These are phyloP conservation scores for Stephania cephalantha DNA, from an alignment of 164 flowering plant species.

Conservation along the genomic window DNA sequence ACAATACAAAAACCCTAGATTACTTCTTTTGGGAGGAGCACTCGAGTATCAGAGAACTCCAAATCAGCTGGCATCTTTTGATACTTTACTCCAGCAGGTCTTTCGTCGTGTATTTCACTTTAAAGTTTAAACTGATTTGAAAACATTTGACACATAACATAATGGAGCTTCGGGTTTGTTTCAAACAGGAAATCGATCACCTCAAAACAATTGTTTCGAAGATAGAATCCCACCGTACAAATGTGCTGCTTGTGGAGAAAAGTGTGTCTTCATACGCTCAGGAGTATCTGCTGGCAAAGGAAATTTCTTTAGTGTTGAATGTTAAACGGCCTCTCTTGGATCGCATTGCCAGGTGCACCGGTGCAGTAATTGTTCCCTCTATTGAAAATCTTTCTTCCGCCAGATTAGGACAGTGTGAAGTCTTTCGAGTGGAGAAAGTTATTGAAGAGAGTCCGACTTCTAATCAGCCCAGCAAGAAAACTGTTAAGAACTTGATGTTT, in stretches of 20 bases:
- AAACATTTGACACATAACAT: background rate
- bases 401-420: conserved; percentile 82
- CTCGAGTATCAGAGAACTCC: conserved; percentile 82
- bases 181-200: conserved; percentile 81
- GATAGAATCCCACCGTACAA: conserved; percentile 86
- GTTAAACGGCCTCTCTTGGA: conserved; percentile 80
- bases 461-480: conserved; percentile 56
- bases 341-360: conserved; percentile 86
- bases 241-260: conserved; percentile 92
- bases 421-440: conserved; percentile 66
- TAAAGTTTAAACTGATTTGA: background rate
- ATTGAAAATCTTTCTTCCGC: conserved; percentile 52
- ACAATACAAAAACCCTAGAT: conserved; percentile 75
- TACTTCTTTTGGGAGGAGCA: conserved; percentile 89
- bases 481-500: conserved; percentile 80
- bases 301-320: conserved; percentile 88
- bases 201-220: conserved; percentile 75
- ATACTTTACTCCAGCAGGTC: conserved; percentile 89
- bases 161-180: conserved; percentile 10
- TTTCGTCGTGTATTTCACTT: conserved; percentile 6
- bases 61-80: conserved; percentile 77
- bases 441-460: conserved; percentile 48
- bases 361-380: conserved; percentile 77
- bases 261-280: conserved; percentile 93
- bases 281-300: conserved; percentile 80